Evolutionary conservation across 768 basidiomycete species (phyloP).

Genomic region (Porpolomopsis calyptriformis): DNA sequence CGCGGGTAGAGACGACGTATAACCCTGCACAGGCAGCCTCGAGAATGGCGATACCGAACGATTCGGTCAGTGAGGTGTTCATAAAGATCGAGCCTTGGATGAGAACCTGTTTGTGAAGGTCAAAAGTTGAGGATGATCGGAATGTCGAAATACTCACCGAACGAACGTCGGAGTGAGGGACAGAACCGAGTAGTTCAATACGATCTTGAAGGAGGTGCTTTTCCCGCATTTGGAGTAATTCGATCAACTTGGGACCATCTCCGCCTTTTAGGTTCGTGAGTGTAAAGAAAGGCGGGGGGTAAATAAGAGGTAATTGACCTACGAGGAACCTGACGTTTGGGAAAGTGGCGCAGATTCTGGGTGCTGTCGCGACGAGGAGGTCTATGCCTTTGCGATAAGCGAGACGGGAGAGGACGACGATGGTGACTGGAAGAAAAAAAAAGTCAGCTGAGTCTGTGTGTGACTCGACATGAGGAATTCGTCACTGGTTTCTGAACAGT

Average conservation of each 20-base stretch:
- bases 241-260: conserved; percentile 90
- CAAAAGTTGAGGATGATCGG: neutral
- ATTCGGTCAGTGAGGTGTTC: conserved; percentile 91
- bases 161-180: conserved; percentile 74
- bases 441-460: conserved; percentile 13
- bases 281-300: neutral
- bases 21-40: conserved; percentile 94
- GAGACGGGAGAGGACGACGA: conserved; percentile 82
- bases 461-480: too few species aligned
- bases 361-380: conserved; percentile 84
- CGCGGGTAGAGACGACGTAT: conserved; percentile 87
- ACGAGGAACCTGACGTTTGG: conserved; percentile 84
- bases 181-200: conserved; percentile 78
- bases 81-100: conserved; percentile 81
- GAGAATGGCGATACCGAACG: conserved; percentile 95
- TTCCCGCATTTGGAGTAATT: conserved; percentile 92
- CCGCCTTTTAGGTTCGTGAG: conserved; percentile 46
- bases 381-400: conserved; percentile 97
- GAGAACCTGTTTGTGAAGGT: conserved; percentile 57
- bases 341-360: conserved; percentile 75
- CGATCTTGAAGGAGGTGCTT: conserved; percentile 82
- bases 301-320: conserved; percentile 33
- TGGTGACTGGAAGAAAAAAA: conserved; percentile 51
- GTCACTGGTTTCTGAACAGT: conserved; percentile 47
- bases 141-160: conserved; percentile 36